Base-by-base conservation (phyloP, 352 stramenopile genomes). In the Globisporangium nagaii region DNA sequence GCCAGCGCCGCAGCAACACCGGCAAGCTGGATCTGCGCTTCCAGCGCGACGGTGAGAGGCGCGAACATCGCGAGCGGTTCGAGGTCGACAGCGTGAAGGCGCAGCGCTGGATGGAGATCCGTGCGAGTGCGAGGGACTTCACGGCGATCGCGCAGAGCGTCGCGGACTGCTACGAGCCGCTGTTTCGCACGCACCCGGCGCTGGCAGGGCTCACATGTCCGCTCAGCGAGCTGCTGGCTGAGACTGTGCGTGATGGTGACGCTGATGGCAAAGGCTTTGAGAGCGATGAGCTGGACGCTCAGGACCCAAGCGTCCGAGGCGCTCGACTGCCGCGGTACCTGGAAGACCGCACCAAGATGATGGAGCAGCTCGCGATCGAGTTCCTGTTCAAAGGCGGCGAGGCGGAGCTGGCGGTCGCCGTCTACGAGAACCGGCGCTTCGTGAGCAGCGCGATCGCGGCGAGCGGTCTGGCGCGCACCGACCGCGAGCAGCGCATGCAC, bases 321-420 rank as follows among this genome's bases (percentile, higher is more conserved):
- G 15, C 9, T n/a, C 25, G 24, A 32, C 19, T 24, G 27, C 34
- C 54, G 12, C 46, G 27, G 28, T 62, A 58, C 45, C 35, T 30
- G 19, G 55, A 62, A 17, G 31, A 15, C 6, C 45, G 45, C 20
- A 62, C 55, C 0, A 55, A 62, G 55, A 49, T 50, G 55, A 41
- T 56, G 24, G 55, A 62, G 46, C 55, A 62, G 46, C 35, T 57
- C 11, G 55, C 55, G 28, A 20, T 62, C 15, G 55, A 48, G 37
- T 24, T 49, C 8, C 25, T 62, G 10, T 55, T 62, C 37, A 47
- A 50, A 12, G 37, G 19, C n/a, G 11, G 27, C 6, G 10, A 57
- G 46, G 2, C 32, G 27, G 46, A 57, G 25, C 35, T 62, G 20
- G 55, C 55, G 7, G 46, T 58, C 20, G 45, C 55, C 3, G 27